phyloP scores from a whole-genome alignment of 495 filamentous ascomycete species.

The Hamigera avellanea region DNA sequence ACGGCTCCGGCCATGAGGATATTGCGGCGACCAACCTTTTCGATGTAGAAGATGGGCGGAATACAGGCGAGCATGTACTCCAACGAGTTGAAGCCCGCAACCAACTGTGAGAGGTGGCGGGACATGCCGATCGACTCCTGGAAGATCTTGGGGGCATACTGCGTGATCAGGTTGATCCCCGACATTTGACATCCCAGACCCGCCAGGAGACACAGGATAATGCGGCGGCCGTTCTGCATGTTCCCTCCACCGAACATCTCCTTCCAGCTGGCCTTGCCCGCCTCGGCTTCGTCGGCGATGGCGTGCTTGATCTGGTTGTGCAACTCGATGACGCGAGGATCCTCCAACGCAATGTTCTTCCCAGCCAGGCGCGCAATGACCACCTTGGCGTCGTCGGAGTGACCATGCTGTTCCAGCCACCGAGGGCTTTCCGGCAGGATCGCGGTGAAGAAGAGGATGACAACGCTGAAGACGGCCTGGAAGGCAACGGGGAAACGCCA shows the following conservation, averaged over 20 bases:
- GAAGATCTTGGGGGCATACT: constrained; percentile 35
- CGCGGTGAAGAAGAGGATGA: constrained; percentile 42
- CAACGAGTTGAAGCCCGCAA: constrained; percentile 36
- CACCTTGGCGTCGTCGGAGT: constrained; percentile 37
- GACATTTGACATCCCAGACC: constrained; percentile 24
- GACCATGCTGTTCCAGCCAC: constrained; percentile 40
- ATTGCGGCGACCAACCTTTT: constrained; percentile 38
- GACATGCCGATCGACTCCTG: constrained; percentile 39
- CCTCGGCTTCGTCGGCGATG: constrained; percentile 25
- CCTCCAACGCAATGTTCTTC: constrained; percentile 6
- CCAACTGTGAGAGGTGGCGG: constrained; percentile 36
- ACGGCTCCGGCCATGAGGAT: constrained; percentile 36
- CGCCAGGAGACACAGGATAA: constrained; percentile 22
- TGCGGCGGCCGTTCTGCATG: constrained; percentile 27
- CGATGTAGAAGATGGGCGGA: constrained; percentile 31
- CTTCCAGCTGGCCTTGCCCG: constrained; percentile 25
- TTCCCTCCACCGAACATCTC: constrained; percentile 25
- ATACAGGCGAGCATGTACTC: constrained; percentile 24
- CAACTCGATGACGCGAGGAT: constrained; percentile 8
- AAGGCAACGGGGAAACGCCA: constrained; percentile 50
- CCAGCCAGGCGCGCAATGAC: constrained; percentile 35
- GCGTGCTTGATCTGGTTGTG: constrained; percentile 22
- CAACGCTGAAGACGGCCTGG: constrained; percentile 46
- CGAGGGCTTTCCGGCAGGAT: constrained; percentile 53
- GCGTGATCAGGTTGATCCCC: constrained; percentile 45